phyloP scores from a whole-genome alignment of 2,329 filamentous ascomycete genomes.

The Metarhizium sp. region DNA sequence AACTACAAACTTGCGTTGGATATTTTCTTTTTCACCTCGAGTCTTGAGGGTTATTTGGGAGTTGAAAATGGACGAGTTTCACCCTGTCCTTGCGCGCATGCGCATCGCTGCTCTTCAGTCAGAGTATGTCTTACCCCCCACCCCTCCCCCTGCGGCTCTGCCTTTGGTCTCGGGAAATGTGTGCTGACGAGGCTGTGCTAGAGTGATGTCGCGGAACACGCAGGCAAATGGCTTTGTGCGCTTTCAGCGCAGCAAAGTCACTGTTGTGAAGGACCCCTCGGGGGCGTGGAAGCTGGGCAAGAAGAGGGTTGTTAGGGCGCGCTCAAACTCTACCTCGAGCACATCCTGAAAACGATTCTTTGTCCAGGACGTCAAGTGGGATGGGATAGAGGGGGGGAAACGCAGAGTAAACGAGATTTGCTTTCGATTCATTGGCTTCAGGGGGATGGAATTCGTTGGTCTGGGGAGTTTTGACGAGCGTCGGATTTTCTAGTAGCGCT shows the following conservation, averaged over 20 bases:
- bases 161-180: not conserved
- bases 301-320: conserved; percentile 14
- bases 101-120: conserved; percentile 38
- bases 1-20: no score
- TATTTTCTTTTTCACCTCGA: no score
- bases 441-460: no score
- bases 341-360: not conserved
- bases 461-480: no score
- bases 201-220: conserved; percentile 3
- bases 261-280: conserved; percentile 8
- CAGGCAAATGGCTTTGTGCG: conserved; percentile 12
- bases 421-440: no score
- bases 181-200: not conserved
- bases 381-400: no score
- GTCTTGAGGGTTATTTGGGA: no score
- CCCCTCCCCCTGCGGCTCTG: no score
- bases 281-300: conserved; percentile 14
- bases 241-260: conserved; percentile 14
- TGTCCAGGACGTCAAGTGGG: no score
- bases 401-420: no score
- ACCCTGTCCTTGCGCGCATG: conserved; percentile 32
- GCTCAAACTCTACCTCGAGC: conserved; percentile 8
- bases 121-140: conserved; percentile 27
- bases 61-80: conserved; percentile 9
- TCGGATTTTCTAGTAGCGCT: no score